These are phyloP conservation scores for Pyrrhoderma noxium DNA, from an alignment of 1,284 basidiomycete genomes.

Conservation along the genomic window DNA sequence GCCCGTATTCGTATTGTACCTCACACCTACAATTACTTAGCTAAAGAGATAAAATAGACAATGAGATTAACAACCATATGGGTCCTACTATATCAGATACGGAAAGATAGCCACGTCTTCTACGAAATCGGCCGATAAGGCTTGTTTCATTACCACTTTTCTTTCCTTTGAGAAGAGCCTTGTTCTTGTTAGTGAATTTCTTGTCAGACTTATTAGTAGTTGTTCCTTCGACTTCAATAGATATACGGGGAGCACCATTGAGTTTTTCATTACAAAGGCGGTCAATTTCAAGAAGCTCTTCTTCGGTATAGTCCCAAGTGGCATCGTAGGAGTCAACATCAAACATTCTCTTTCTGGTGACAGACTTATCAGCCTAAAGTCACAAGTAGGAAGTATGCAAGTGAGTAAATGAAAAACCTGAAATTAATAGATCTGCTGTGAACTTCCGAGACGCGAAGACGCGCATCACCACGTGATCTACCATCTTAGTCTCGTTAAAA, in stretches of 20 bases:
- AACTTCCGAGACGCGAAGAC: not conserved
- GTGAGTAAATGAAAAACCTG: too few relatives aligned
- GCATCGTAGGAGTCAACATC: not conserved
- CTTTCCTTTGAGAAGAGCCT: not conserved
- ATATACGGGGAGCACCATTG: conserved; percentile 26
- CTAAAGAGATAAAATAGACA: not conserved
- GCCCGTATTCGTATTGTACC: conserved; percentile 70
- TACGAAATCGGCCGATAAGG: conserved; percentile 5
- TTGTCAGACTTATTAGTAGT: conserved; percentile 20
- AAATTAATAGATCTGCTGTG: too few relatives aligned
- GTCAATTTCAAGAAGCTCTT: conserved; percentile 14
- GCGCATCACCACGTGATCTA: not conserved
- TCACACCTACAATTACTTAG: conserved; percentile 52
- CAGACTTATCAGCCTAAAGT: too few relatives aligned
- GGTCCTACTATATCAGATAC: conserved; percentile 10
- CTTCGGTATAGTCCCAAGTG: conserved; percentile 10
- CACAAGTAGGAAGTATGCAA: too few relatives aligned
- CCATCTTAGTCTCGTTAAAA: too few relatives aligned
- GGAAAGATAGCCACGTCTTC: conserved; percentile 9
- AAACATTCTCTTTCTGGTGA: conserved; percentile 3
- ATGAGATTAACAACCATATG: conserved; percentile 5
- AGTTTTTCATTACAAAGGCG: conserved; percentile 9
- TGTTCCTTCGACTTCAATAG: conserved; percentile 23
- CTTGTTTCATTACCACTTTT: not conserved
- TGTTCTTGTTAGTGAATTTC: not conserved